Percentiles rank a stretch among this genome's conserved stretches.
phyloP scores from a whole-genome alignment of 1,284 basidiomycete species.

The Mycena sp. region DNA sequence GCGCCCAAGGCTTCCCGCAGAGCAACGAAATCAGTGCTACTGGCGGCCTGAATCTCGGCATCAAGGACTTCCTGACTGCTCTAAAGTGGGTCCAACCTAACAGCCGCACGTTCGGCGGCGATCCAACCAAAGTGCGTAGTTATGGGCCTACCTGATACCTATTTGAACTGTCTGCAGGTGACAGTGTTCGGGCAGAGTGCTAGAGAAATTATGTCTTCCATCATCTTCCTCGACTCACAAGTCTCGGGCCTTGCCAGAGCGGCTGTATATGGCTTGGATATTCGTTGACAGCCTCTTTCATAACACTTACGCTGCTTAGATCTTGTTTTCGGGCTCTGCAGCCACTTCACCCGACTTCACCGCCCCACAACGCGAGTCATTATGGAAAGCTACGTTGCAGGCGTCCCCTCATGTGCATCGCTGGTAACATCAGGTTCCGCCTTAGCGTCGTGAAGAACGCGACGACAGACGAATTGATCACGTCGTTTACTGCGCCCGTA shows the following conservation, averaged over 20 bases:
- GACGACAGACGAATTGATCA: constrained; percentile 46
- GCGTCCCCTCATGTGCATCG: constrained; percentile 41
- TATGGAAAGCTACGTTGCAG: constrained; percentile 35
- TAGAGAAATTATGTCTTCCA: constrained; percentile 41
- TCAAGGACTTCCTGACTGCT: constrained; percentile 44
- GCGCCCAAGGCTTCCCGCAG: constrained; percentile 50
- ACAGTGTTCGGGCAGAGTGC: constrained; percentile 52
- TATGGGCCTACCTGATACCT: background rate
- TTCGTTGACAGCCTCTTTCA: too few relatives aligned
- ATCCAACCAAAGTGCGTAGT: constrained; percentile 39
- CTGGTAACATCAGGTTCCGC: constrained; percentile 42
- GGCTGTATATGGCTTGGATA: constrained; percentile 34
- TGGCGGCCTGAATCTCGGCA: constrained; percentile 44
- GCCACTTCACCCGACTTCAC: constrained; percentile 32
- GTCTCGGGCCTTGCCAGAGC: constrained; percentile 41
- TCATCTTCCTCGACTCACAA: constrained; percentile 41
- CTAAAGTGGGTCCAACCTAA: constrained; percentile 48
- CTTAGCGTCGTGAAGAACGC: constrained; percentile 50
- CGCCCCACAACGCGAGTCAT: constrained; percentile 23
- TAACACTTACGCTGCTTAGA: too few relatives aligned
- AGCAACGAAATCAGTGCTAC: constrained; percentile 40
- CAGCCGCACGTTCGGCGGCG: constrained; percentile 50
- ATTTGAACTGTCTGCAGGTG: constrained; percentile 38
- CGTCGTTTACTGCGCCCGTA: constrained; percentile 35
- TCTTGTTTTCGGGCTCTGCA: constrained; percentile 41